phyloP scores from a whole-genome alignment of 768 basidiomycete species.

The Mrakia frigida region DNA sequence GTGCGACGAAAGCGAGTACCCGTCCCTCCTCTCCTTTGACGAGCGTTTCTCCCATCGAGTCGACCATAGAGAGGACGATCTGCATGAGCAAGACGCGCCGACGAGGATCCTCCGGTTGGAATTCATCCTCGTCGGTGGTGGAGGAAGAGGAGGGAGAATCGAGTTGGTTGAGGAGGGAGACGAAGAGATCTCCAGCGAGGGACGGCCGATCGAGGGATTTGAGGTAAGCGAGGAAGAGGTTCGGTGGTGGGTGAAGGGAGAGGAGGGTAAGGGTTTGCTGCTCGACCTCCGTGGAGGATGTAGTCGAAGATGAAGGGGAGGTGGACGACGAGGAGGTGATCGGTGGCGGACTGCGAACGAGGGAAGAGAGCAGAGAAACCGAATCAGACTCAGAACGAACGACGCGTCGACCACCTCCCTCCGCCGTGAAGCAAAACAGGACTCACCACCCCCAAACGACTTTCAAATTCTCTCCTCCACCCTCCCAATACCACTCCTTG shows the following conservation, averaged over 20 bases:
- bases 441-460: constrained; percentile 45
- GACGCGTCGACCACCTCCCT: no score
- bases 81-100: constrained; percentile 69
- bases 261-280: constrained; percentile 54
- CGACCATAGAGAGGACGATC: constrained; percentile 71
- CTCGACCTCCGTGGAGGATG: constrained; percentile 41
- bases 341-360: constrained; percentile 17
- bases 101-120: neutral
- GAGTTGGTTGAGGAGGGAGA: constrained; percentile 59
- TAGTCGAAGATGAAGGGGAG: constrained; percentile 45
- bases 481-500: constrained; percentile 54
- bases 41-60: constrained; percentile 45
- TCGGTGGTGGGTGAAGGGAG: constrained; percentile 69
- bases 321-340: constrained; percentile 40
- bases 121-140: constrained; percentile 29
- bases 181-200: constrained; percentile 66
- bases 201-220: constrained; percentile 63
- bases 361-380: no score
- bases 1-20: constrained; percentile 74
- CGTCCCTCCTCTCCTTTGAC: constrained; percentile 64
- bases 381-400: neutral
- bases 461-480: constrained; percentile 53
- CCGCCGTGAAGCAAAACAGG: neutral
- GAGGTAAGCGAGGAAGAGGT: constrained; percentile 61
- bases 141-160: constrained; percentile 54